Evolutionary conservation across 257 asterid species (phyloP), one percentile per base, ranked within the genome.

Genomic region (Handroanthus guayacan): DNA sequence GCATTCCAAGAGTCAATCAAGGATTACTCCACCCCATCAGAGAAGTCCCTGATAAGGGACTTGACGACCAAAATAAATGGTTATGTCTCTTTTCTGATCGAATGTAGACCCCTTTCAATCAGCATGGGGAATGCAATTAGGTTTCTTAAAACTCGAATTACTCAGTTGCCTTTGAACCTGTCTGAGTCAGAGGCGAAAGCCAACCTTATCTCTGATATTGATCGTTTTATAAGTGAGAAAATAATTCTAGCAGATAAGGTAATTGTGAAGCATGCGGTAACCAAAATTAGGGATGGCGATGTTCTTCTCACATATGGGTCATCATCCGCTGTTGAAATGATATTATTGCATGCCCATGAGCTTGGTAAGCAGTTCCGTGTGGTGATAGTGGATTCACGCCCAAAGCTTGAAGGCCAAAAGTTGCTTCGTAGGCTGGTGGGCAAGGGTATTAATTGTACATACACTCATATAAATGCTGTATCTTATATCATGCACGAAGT

Each of bases 51-150:
- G n/a, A 88, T 89, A 56, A 86, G 97, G 83, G 97, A 91, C 94
- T 71, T 89, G 85, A 90, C 94, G 47, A 66, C 89, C 13, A 94
- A 90, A 85, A 82, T 94, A 71, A 94, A 86, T 82, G 75, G 89
- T 74, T 85, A 86, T 17, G 88, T 91, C 50, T 87, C 94, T 50
- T 94, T 87, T 71, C 84, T 91, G 81, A 89, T 87, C 41, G 94
- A 86, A 74, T 94, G 98, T 84, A 85, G 98, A 78, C 98, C 95
- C 78, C 96, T 93, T 80, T 93, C 98, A 14, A 84, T 91, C 67
- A 91, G 94, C 86, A 93, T 91, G 98, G 98, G 95, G 72, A 93
- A 91, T 72, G 96, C 94, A 38, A 93, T 91, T 73, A 87, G 90
- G 78, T 91, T 89, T 82, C 91, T 93, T 47, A 93, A 93, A 74